Base-by-base conservation (phyloP, 306 rosid genomes). In the Rosa chinensis region DNA sequence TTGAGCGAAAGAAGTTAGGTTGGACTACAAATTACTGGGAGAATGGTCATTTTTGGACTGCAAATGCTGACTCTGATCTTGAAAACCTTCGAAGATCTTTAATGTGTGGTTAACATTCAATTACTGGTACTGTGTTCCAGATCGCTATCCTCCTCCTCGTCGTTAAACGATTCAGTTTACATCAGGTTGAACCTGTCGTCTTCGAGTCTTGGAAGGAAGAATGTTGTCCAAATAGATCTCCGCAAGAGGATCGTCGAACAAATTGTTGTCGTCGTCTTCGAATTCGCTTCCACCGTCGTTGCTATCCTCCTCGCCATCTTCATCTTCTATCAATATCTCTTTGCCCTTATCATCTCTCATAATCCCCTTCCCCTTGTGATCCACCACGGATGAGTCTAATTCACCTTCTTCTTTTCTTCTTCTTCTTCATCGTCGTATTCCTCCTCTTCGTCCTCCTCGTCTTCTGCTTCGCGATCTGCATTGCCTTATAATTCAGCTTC, bases 211-310 rank as follows among this genome's bases (percentile, higher is more conserved):
- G 0, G 97, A 92, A 11, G 98, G 98, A 49, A 92, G 96, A 81
- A 95, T 92, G 85, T 95, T 95, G 48, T 92, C 85, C 90, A 95
- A 90, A 89, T 95, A 96, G 12, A 95, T 93, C 87, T 92, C 98
- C 37, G 94, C 89, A 50, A 95, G 87, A 0, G 97, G 96, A 59
- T 95, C 96, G 62, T 95, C 98, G 21, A 94, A 92, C 50, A 95
- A 87, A 81, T 89, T 95, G 39, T 96, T 92, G 6, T 90, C 88
- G 6, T 48, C 93, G 10, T 70, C 84, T 40, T 83, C 93, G 1
- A 90, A 89, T 25, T 79, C 83, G 53, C 83, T 74, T 5, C 92
- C 97, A 23, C 87, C 37, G 43, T 43, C 32, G 40, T 74, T 74
- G 0, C 55, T 79, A 0, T 82, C 35, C 3, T 56, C 63, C 4